phyloP scores from a whole-genome alignment of 108 stramenopile species.

The Fragilariopsis cylindrus region DNA sequence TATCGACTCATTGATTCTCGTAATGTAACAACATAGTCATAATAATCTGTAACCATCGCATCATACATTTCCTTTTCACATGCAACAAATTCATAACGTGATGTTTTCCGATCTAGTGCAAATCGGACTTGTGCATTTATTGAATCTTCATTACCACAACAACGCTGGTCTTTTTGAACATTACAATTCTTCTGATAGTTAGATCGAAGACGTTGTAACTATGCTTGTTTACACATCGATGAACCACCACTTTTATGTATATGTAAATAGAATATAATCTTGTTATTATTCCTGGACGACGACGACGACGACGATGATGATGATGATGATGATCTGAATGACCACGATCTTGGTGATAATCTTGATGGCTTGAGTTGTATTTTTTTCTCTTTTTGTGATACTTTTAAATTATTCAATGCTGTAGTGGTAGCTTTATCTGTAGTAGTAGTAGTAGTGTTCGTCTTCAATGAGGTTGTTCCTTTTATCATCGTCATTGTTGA shows the following conservation, averaged over 20 bases:
- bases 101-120: background rate
- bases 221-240: slow-evolving; percentile 20
- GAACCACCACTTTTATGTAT: slow-evolving; percentile 41
- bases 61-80: slow-evolving; percentile 37
- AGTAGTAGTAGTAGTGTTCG: no score
- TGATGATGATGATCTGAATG: no score
- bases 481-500: no score
- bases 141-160: slow-evolving; percentile 29
- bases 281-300: background rate
- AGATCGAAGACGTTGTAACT: background rate
- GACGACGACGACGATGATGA: no score
- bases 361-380: no score
- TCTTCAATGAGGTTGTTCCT: no score
- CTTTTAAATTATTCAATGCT: no score
- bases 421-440: no score
- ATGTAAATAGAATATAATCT: slow-evolving; percentile 34
- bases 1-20: slow-evolving; percentile 32
- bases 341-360: no score
- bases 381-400: no score
- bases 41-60: slow-evolving; percentile 22
- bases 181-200: slow-evolving; percentile 38
- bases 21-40: slow-evolving; percentile 39
- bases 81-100: slow-evolving; percentile 37
- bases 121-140: background rate
- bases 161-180: slow-evolving; percentile 34